Evolutionary conservation across 768 basidiomycete species (phyloP).

Genomic region (Tylopilus subfusipes): DNA sequence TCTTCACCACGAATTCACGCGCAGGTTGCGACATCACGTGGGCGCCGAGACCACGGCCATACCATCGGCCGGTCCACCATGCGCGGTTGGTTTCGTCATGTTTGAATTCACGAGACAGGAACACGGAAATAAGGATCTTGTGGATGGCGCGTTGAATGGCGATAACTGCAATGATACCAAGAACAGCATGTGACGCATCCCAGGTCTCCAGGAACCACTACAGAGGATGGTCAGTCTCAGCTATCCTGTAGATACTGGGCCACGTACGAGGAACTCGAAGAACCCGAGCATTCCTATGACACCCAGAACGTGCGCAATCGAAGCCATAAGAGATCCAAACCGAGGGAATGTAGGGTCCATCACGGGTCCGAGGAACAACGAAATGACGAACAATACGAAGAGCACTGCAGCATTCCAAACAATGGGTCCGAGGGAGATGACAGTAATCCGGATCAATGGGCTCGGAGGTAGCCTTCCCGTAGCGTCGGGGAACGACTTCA

Average conservation of each 20-base stretch:
- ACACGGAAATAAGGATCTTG: slow-evolving; percentile 91
- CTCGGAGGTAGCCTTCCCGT: slow-evolving; percentile 66
- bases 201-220: slow-evolving; percentile 95
- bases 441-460: slow-evolving; percentile 88
- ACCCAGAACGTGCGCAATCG: slow-evolving; percentile 79
- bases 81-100: slow-evolving; percentile 98
- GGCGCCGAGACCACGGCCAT: slow-evolving; percentile 85
- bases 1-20: slow-evolving; percentile 96
- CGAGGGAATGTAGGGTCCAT: slow-evolving; percentile 77
- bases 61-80: slow-evolving; percentile 99
- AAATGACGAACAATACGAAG: slow-evolving; percentile 83
- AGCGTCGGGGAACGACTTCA: slow-evolving; percentile 76
- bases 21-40: slow-evolving; percentile 97
- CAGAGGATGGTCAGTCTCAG: slow-evolving; percentile 10
- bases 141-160: slow-evolving; percentile 89
- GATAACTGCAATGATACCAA: slow-evolving; percentile 89
- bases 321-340: slow-evolving; percentile 92
- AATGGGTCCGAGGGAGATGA: slow-evolving; percentile 91
- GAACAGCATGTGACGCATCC: slow-evolving; percentile 87
- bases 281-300: slow-evolving; percentile 87
- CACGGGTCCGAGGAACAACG: slow-evolving; percentile 91
- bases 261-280: slow-evolving; percentile 91
- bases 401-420: slow-evolving; percentile 93
- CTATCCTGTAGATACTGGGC: neutral
- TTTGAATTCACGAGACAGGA: slow-evolving; percentile 97